Base-by-base conservation (phyloP, 768 basidiomycete genomes). In the Trametes cingulata region DNA sequence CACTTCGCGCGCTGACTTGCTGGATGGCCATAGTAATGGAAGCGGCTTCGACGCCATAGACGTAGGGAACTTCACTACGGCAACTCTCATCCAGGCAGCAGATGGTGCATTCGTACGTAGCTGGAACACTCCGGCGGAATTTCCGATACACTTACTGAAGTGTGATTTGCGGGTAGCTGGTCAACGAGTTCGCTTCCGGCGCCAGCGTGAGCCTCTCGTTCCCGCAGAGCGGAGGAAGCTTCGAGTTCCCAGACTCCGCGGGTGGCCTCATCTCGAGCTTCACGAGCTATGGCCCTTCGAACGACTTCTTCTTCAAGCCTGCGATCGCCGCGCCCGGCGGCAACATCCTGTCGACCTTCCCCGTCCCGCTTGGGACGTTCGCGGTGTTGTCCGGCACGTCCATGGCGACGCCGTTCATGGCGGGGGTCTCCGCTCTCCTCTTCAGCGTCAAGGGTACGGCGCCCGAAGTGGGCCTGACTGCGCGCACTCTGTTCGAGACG, bases 251-350 rank as follows among this genome's bases (percentile, higher is more conserved):
- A 17, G 80, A 83, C 61, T 74, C 79, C 12, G 69, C 73, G 4
- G 85, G 84, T 17, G 86, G 85, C 13, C 75, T 85, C 42, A 79
- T 85, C 19, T 85, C 83, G 1, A 43, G 29, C 42, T 85, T 84
- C 71, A 79, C 82, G 36, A 78, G 79, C 50, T 85, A 81, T 57
- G 86, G 86, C 1, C 86, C 86, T 1, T 77, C 82, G 4, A 81
- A 85, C 66, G 85, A 87, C 65, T 75, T 85, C 62, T 79, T 73
- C 73, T 81, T 82, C 76, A 83, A 83, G 54, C 82, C 84, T 10
- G 75, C 82, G 12, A 68, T 85, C 52, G 73, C 82, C 27, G 80
- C 83, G 6, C 82, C 83, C 0, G 83, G 83, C 10, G 82, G 81
- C 0, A 78, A 79, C 66, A 81, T 82, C 49, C 65, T 82, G 24